Evolutionary conservation across 2,329 filamentous ascomycete genomes (phyloP), one percentile per base, ranked within the genome.

Genomic region (Phialemonium atrogriseum): DNA sequence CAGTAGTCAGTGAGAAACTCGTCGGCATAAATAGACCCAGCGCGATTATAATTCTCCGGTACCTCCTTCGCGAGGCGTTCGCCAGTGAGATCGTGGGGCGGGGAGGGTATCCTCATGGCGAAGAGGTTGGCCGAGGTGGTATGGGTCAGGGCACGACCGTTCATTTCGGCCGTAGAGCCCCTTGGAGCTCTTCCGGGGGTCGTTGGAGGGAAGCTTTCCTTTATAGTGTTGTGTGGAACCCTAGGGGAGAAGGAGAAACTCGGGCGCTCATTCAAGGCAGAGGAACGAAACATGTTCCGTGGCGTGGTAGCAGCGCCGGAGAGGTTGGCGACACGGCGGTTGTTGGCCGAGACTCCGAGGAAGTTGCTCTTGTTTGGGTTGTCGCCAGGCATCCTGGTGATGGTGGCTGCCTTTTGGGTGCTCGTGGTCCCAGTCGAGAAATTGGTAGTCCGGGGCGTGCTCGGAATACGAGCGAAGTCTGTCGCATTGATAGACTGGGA

Each of bases 11-110:
- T 59, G 23, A 77, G 56, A 35, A 68, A 77, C 49, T 77, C 68
- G 44, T 76, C 71, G 18, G 73, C 71, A 37, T 77, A 77, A 36
- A 76, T 64, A 27, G 72, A 72, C 5, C 68, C 64, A 37, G 64
- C 60, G 9, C 65, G 58, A 29, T 62, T 63, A 46, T 67, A 62
- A 12, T 70, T 62, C 18, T 67, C 60, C 16, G 72, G 72, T 1
- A 77, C 58, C 46, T 70, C 64, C 39, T 66, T 65, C 7, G 68
- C 58, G 13, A 77, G 45, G 30, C 55, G 62, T 48, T 74, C 71
- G 38, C 72, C 73, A 10, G 66, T 71, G 18, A 77, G 57, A 37
- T 72, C 65, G 8, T 63, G 60, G 30, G 72, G 70, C 0, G 73
- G 73, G 12, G 68, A 70, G 15, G 68, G 60, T 36, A 77, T 77